Conservation (phyloP, 768 basidiomycete genomes). For the Leccinum rimulosum region DNA sequence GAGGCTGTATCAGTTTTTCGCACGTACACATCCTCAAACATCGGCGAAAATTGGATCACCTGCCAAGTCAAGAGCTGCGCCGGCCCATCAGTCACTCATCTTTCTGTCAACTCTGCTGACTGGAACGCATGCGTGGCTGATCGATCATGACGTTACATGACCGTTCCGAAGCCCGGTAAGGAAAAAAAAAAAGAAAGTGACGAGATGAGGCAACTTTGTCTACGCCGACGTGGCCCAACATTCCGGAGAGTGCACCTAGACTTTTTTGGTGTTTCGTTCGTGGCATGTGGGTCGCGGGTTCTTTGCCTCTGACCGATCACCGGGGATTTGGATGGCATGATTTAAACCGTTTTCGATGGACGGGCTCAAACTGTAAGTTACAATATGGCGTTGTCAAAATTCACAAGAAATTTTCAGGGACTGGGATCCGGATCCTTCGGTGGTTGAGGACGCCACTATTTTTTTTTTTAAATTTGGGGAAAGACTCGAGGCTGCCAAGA, state of each 20-base stretch:
- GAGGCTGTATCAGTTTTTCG: neutral
- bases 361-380: neutral
- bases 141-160: neutral
- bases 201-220: neutral
- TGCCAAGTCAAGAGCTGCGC: neutral
- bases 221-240: neutral
- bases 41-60: neutral
- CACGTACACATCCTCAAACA: constrained; percentile 11
- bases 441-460: neutral
- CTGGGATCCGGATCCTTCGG: neutral
- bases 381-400: neutral
- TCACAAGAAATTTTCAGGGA: constrained; percentile 8
- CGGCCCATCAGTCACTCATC: neutral
- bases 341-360: neutral
- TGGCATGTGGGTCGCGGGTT: neutral
- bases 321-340: neutral
- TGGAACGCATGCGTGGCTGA: neutral
- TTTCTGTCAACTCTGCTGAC: neutral
- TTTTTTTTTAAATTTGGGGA: too few relatives aligned
- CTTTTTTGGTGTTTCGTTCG: neutral
- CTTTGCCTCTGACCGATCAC: neutral
- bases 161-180: neutral
- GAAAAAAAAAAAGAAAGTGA: neutral
- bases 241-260: neutral
- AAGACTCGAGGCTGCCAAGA: neutral